phyloP scores from a whole-genome alignment of 2,329 filamentous ascomycete genomes.

The Apiospora rasikravindrae region DNA sequence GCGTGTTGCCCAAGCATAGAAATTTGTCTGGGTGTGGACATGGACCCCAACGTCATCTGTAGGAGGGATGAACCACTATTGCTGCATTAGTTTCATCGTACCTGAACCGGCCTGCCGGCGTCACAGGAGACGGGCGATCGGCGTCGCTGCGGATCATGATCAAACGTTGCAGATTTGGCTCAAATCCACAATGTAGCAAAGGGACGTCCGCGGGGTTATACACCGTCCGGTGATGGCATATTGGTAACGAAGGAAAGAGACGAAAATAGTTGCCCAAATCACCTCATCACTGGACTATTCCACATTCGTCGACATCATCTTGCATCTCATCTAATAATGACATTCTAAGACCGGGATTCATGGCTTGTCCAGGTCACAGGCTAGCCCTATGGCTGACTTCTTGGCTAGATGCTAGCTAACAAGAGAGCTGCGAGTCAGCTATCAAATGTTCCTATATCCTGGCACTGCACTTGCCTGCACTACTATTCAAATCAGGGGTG shows the following conservation, averaged over 20 bases:
- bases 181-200: neutral
- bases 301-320: neutral
- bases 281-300: neutral
- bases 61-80: neutral
- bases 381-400: neutral
- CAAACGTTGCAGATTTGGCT: neutral
- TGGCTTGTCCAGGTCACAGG: neutral
- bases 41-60: neutral
- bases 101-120: neutral
- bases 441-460: neutral
- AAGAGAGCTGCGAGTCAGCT: neutral
- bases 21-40: neutral
- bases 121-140: neutral
- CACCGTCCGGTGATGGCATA: too few species aligned
- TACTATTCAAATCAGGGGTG: neutral
- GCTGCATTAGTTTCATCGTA: neutral
- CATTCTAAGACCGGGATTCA: neutral
- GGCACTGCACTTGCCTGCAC: neutral
- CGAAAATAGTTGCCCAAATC: neutral
- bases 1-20: too few species aligned
- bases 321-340: neutral
- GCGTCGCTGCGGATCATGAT: neutral
- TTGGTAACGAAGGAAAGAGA: too few species aligned
- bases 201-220: too few species aligned
- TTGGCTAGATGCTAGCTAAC: neutral